A percentile compares a stretch with the other conserved stretches of the same genome.
These are phyloP conservation scores for Trichoderma sp. DNA, from an alignment of 2,329 filamentous ascomycete genomes.

Conservation along the genomic window DNA sequence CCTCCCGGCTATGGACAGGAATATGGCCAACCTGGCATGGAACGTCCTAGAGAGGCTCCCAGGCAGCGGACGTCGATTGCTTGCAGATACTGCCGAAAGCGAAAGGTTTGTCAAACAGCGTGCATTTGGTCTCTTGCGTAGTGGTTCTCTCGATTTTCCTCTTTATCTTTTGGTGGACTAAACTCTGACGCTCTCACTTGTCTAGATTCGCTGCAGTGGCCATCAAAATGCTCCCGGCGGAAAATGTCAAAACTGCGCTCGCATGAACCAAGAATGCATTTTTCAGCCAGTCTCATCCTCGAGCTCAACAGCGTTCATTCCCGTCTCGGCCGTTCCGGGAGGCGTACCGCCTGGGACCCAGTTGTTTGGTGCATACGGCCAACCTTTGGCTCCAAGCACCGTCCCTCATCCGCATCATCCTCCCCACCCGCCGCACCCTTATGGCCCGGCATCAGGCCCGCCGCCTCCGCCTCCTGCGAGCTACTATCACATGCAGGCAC, in stretches of 20 bases:
- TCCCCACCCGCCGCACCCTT: slow-evolving; percentile 33
- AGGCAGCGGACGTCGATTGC: slow-evolving; percentile 63
- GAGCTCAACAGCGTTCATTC: slow-evolving; percentile 61
- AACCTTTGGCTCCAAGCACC: slow-evolving; percentile 51
- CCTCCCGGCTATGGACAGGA: slow-evolving; percentile 42
- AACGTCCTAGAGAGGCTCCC: slow-evolving; percentile 51
- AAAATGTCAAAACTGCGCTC: slow-evolving; percentile 64
- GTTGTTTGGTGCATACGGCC: slow-evolving; percentile 61
- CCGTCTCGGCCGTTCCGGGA: slow-evolving; percentile 61
- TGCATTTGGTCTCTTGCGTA: not conserved
- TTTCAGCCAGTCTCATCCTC: slow-evolving; percentile 63
- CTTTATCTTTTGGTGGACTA: not conserved
- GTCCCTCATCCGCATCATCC: slow-evolving; percentile 34
- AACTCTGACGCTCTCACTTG: not conserved
- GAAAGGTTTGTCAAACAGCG: slow-evolving; percentile 53
- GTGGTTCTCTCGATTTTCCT: not conserved
- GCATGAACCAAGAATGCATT: slow-evolving; percentile 65
- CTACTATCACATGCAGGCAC: slow-evolving; percentile 46
- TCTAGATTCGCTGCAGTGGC: slow-evolving; percentile 63
- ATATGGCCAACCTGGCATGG: slow-evolving; percentile 42
- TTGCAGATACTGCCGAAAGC: slow-evolving; percentile 63
- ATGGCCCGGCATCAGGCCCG: slow-evolving; percentile 31
- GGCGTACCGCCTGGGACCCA: slow-evolving; percentile 60
- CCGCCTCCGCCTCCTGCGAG: slow-evolving; percentile 42
- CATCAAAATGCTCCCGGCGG: slow-evolving; percentile 62